These are phyloP conservation scores for Prototheca wickerhamii DNA, from an alignment of 163 green algal genomes.

Conservation along the genomic window DNA sequence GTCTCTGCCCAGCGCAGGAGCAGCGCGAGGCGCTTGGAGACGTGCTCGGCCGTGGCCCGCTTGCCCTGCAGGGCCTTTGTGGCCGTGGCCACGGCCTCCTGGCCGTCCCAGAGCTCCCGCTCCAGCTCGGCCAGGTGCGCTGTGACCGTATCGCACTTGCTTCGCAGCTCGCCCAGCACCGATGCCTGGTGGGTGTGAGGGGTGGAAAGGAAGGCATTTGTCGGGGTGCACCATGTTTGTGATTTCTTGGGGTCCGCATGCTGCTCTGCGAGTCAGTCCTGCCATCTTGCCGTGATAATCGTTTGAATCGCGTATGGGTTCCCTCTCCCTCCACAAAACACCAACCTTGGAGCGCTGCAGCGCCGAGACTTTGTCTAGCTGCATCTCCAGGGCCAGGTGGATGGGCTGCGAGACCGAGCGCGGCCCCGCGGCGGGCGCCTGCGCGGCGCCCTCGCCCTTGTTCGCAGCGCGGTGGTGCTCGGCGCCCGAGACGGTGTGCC, in stretches of 20 bases:
- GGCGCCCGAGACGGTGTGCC: not conserved
- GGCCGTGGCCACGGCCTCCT: slow-evolving; percentile 3
- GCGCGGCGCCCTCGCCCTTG: slow-evolving; percentile 7
- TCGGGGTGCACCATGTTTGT: not conserved
- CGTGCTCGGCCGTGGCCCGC: not conserved
- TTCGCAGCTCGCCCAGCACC: slow-evolving; percentile 10
- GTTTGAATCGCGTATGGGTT: not conserved
- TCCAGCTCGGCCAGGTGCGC: not conserved
- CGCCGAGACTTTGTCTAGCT: slow-evolving; percentile 15
- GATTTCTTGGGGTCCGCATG: no score
- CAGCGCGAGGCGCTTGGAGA: not conserved
- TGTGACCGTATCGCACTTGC: not conserved
- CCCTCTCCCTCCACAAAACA: not conserved
- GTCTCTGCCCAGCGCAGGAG: slow-evolving; percentile 3
- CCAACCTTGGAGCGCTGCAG: slow-evolving; percentile 4
- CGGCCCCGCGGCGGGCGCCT: not conserved
- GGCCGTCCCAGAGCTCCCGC: not conserved
- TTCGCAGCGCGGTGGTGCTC: not conserved
- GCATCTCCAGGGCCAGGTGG: slow-evolving; percentile 10
- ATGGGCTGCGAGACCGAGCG: no score
- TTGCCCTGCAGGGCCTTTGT: not conserved
- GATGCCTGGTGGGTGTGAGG: not conserved
- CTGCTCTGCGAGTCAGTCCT: no score
- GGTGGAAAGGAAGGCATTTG: not conserved
- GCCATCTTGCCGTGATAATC: not conserved